Percentiles rank a stretch among this genome's conserved stretches.
Conservation (phyloP, 805 yeast species). For the Wickerhamomyces subpelliculosus region DNA sequence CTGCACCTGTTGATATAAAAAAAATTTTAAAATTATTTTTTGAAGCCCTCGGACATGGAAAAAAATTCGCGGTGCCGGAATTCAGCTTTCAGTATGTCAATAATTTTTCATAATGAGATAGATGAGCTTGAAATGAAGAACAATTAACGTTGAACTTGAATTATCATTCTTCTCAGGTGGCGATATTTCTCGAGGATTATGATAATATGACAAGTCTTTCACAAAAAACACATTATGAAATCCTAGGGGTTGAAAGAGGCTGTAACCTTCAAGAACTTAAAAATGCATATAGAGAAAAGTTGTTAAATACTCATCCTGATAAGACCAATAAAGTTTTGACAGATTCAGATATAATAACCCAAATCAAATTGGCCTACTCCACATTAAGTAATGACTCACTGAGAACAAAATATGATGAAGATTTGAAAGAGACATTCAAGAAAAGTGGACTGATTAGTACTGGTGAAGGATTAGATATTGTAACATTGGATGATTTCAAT, state of each 20-base stretch:
- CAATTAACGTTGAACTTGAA: no score
- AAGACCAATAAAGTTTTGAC: conserved; percentile 29
- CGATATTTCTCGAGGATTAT: no score
- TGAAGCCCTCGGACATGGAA: not conserved
- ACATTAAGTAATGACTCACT: conserved; percentile 35
- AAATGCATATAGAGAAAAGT: conserved; percentile 53
- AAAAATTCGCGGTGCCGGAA: not conserved
- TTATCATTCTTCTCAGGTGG: no score
- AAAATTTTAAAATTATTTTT: not conserved
- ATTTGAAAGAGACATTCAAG: conserved; percentile 28
- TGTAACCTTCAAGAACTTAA: conserved; percentile 40
- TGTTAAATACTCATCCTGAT: conserved; percentile 76
- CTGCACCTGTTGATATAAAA: no score
- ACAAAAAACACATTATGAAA: conserved; percentile 40
- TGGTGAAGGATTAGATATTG: conserved; percentile 67
- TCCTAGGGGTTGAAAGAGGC: conserved; percentile 43
- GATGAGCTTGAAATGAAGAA: no score
- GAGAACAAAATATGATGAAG: conserved; percentile 47
- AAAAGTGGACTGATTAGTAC: conserved; percentile 27
- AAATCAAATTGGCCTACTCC: conserved; percentile 60
- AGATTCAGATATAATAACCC: conserved; percentile 27
- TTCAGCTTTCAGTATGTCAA: not conserved
- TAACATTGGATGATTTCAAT: conserved; percentile 57
- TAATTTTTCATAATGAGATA: no score
- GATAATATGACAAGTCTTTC: conserved; percentile 6